Percentiles rank a stretch among this genome's conserved stretches.
phyloP scores from a whole-genome alignment of 768 basidiomycete genomes.

The Astraeus odoratus region DNA sequence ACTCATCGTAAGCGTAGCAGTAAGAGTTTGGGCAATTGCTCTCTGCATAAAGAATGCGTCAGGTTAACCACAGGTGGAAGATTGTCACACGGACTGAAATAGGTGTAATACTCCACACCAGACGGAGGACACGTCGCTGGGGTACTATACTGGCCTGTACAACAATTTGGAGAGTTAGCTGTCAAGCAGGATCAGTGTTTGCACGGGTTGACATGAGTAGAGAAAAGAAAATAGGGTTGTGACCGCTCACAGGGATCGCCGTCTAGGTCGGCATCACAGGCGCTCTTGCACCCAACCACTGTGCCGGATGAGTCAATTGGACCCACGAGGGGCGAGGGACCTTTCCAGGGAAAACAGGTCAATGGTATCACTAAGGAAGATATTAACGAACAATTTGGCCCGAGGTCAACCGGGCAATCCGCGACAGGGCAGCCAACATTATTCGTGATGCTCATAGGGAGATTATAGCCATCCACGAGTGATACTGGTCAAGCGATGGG shows the following conservation, averaged over 20 bases:
- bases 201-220: neutral
- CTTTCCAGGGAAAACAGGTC: constrained; percentile 19
- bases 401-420: constrained; percentile 56
- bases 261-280: constrained; percentile 39
- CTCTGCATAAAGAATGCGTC: constrained; percentile 24
- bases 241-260: constrained; percentile 23
- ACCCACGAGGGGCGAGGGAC: constrained; percentile 44
- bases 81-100: constrained; percentile 35
- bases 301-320: constrained; percentile 48
- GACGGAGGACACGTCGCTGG: constrained; percentile 50
- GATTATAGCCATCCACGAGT: constrained; percentile 59
- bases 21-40: constrained; percentile 39
- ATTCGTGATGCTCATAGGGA: constrained; percentile 54
- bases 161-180: constrained; percentile 61
- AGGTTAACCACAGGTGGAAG: neutral
- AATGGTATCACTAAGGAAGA: neutral
- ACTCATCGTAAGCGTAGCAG: constrained; percentile 47
- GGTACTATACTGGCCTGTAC: constrained; percentile 48
- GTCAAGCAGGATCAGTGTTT: constrained; percentile 1
- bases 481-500: constrained; percentile 35
- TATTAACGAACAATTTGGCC: constrained; percentile 40
- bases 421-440: constrained; percentile 47
- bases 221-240: neutral
- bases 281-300: constrained; percentile 55
- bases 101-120: constrained; percentile 33